Evolutionary conservation across 768 basidiomycete species (phyloP).

Genomic region (Baorangia bicolor): DNA sequence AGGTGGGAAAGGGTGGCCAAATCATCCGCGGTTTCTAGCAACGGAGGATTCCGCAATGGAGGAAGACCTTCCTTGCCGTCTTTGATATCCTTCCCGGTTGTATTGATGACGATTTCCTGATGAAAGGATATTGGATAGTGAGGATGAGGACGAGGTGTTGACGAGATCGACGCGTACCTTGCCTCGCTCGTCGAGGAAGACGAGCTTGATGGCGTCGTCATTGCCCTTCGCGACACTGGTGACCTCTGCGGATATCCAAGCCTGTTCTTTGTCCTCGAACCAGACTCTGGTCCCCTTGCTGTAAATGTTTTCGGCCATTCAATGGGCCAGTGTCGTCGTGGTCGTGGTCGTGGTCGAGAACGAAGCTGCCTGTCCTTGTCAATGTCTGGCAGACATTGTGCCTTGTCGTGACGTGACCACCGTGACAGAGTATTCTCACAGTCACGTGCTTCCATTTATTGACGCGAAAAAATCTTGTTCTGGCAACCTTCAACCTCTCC

Average conservation of each 20-base stretch:
- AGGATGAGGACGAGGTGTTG: background rate
- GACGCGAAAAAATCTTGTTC: background rate
- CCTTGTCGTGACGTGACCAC: slow-evolving; percentile 24
- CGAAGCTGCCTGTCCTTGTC: background rate
- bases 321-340: slow-evolving; percentile 40
- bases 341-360: slow-evolving; percentile 23
- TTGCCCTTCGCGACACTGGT: slow-evolving; percentile 57
- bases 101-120: slow-evolving; percentile 78
- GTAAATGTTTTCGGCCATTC: slow-evolving; percentile 92
- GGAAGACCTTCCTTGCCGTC: slow-evolving; percentile 80
- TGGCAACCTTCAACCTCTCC: slow-evolving; percentile 6
- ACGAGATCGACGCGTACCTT: slow-evolving; percentile 54
- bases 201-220: slow-evolving; percentile 78
- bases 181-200: slow-evolving; percentile 88
- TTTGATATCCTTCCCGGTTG: slow-evolving; percentile 77
- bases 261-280: slow-evolving; percentile 93
- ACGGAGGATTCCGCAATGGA: slow-evolving; percentile 92
- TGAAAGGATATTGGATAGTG: background rate
- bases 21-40: slow-evolving; percentile 97
- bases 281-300: slow-evolving; percentile 87
- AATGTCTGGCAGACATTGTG: background rate
- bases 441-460: slow-evolving; percentile 13
- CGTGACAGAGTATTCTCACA: slow-evolving; percentile 20
- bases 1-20: slow-evolving; percentile 96
- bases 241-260: slow-evolving; percentile 92